Evolutionary conservation across 768 basidiomycete genomes (phyloP).

Genomic region (Amanita polypyramis): DNA sequence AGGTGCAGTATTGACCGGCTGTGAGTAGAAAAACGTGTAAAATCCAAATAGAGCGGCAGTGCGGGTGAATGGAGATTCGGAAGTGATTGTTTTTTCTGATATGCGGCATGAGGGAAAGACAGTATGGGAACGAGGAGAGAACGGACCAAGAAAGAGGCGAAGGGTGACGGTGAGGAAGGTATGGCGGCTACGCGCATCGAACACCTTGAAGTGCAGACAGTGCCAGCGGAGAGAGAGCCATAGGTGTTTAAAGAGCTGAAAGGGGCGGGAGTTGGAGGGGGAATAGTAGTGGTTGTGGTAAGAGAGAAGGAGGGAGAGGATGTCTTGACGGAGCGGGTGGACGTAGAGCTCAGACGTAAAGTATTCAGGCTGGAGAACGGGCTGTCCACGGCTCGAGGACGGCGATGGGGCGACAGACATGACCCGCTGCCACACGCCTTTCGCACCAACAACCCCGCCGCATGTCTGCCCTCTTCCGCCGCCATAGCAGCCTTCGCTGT

Average conservation of each 20-base stretch:
- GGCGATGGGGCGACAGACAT: constrained; percentile 32
- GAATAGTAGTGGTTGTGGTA: constrained; percentile 45
- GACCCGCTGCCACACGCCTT: background rate
- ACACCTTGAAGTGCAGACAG: constrained; percentile 66
- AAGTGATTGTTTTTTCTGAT: constrained; percentile 42
- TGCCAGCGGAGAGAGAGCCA: constrained; percentile 66
- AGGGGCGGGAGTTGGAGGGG: constrained; percentile 33
- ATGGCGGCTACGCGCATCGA: constrained; percentile 57
- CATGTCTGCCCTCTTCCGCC: constrained; percentile 42
- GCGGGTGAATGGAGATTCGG: constrained; percentile 43
- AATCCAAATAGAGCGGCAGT: constrained; percentile 55
- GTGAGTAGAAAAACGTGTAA: constrained; percentile 62
- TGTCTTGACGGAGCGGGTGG: constrained; percentile 51
- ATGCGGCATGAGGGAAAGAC: background rate
- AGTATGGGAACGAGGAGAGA: background rate
- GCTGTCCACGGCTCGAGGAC: constrained; percentile 46
- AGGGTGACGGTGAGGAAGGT: constrained; percentile 47
- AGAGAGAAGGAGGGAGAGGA: constrained; percentile 37
- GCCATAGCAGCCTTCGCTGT: constrained; percentile 41
- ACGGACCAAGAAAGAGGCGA: constrained; percentile 56
- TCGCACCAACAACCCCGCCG: too few species aligned
- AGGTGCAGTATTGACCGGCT: constrained; percentile 46
- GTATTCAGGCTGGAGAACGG: constrained; percentile 61
- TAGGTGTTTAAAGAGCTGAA: constrained; percentile 57
- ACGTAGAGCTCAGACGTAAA: constrained; percentile 75